These are phyloP conservation scores for Kwoniella sp. DNA, from an alignment of 768 basidiomycete species.

Conservation along the genomic window DNA sequence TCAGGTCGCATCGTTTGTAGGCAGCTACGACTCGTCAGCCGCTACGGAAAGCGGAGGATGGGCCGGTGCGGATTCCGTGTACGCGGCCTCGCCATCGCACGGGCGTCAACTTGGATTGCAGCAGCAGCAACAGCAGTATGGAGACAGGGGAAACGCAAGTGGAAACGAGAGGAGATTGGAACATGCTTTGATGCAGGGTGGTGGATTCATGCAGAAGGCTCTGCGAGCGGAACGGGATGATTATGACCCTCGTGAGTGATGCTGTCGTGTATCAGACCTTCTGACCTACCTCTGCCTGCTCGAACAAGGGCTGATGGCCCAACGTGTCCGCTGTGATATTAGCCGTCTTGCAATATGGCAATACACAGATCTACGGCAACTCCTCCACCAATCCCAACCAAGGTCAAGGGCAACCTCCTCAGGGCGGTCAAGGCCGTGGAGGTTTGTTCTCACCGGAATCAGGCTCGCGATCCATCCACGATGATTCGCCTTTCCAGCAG, in stretches of 20 bases:
- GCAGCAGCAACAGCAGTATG: constrained; percentile 5
- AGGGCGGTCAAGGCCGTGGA: constrained; percentile 1
- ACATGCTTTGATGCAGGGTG: constrained; percentile 12
- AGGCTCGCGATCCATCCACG: constrained; percentile 8
- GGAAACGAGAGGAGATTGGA: constrained; percentile 17
- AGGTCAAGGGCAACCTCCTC: constrained; percentile 17
- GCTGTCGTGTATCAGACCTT: neutral
- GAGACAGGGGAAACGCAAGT: constrained; percentile 3
- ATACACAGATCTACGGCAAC: constrained; percentile 16
- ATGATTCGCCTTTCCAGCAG: constrained; percentile 3
- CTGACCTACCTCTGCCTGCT: too few species aligned
- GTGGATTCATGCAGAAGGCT: constrained; percentile 10
- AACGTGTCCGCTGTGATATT: too few species aligned
- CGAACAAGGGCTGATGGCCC: too few species aligned
- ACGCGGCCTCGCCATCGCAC: constrained; percentile 19
- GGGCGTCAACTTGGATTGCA: constrained; percentile 16
- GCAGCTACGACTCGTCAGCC: constrained; percentile 25
- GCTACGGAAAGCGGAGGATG: constrained; percentile 2
- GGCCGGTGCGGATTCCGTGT: constrained; percentile 6
- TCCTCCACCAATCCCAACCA: constrained; percentile 16
- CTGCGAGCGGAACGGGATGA: constrained; percentile 24
- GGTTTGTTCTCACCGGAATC: constrained; percentile 26
- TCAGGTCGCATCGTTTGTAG: constrained; percentile 29
- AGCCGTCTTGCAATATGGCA: constrained; percentile 21
- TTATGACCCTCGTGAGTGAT: constrained; percentile 32